Evolutionary conservation across 2,329 filamentous ascomycete species (phyloP), one percentile per base, ranked within the genome.

Genomic region (Trichophaea hybrida): DNA sequence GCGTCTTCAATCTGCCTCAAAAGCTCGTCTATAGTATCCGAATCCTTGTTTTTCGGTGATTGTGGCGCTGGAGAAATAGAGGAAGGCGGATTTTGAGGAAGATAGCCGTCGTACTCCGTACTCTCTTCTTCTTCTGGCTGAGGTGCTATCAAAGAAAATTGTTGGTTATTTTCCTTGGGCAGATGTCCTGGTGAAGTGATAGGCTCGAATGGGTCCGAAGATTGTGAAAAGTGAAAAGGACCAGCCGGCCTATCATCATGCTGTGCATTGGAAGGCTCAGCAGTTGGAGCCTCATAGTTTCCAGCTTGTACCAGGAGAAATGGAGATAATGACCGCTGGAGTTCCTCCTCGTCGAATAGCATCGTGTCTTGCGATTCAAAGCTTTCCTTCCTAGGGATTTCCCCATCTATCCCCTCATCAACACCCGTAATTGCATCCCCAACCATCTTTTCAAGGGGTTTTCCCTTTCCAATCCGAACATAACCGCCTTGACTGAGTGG

Each of bases 401-500:
- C 34, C 13, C 51, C 46, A 35, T 46, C 54, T 37, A 59, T 52
- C 37, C 37, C 52, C 31, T 57, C 35, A 43, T 10, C 10, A 10
- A 15, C 38, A 43, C 10, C 10, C 38, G 10, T 15, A 43, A 15
- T 10, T 15, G n/a, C 10, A 10, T 43, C n/a, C 10, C 10, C 2
- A 43, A 10, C 38, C 10, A 15, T 15, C 10, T 10, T 43, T 1
- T 10, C 38, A 4, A 15, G 38, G 10, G 44, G 44, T 24, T 24
- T 34, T n/a, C 50, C 50, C 50, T 37, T 35, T 6, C 63, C 61
- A 53, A 65, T 63, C 5, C 57, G 55, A 32, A 65, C 57, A 38
- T 59, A 65, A 37, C 59, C 61, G 5, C 57, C 63, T 15, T 58
- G 55, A 55, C 58, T 61, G 5, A 63, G 33, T 33, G 57, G 55